A percentile compares a stretch with the other conserved stretches of the same genome.
Conservation (phyloP, 768 basidiomycete genomes). For the Chlorophyllum brunneum region DNA sequence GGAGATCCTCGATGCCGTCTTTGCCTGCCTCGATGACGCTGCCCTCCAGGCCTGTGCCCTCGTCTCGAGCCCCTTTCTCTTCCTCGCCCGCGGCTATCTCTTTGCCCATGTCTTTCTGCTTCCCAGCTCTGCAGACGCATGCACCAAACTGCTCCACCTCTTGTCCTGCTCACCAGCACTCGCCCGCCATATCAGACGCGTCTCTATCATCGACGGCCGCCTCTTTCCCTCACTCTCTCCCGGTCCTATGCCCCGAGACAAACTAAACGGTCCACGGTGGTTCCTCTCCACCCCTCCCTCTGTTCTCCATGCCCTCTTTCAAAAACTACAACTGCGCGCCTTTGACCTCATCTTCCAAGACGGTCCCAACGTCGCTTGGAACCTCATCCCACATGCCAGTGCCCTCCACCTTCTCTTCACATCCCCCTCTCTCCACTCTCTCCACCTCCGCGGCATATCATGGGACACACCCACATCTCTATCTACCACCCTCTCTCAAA, state of each 20-base stretch:
- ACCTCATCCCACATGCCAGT: not conserved
- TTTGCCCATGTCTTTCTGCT: slow-evolving; percentile 8
- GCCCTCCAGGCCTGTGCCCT: slow-evolving; percentile 1
- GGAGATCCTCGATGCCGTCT: not conserved
- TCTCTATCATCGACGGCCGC: slow-evolving; percentile 8
- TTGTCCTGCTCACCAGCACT: not conserved
- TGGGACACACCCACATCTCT: slow-evolving; percentile 1
- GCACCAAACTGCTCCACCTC: not conserved
- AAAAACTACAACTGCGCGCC: not conserved
- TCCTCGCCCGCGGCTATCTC: not conserved
- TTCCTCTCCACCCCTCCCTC: slow-evolving; percentile 2
- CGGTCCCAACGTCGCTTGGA: slow-evolving; percentile 5
- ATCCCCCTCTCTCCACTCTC: not conserved
- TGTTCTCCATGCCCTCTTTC: not conserved
- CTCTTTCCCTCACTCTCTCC: slow-evolving; percentile 4
- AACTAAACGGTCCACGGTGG: slow-evolving; percentile 9
- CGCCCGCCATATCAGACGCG: slow-evolving; percentile 1
- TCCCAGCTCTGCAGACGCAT: not conserved
- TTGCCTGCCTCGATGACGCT: not conserved
- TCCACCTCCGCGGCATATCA: not conserved
- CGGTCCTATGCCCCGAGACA: not conserved
- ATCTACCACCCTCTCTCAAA: not conserved
- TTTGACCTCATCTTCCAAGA: slow-evolving; percentile 10
- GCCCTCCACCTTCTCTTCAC: not conserved
- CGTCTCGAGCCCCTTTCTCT: slow-evolving; percentile 3